Conservation (phyloP, 208 protist species). For the Trypanosoma melophagium region DNA sequence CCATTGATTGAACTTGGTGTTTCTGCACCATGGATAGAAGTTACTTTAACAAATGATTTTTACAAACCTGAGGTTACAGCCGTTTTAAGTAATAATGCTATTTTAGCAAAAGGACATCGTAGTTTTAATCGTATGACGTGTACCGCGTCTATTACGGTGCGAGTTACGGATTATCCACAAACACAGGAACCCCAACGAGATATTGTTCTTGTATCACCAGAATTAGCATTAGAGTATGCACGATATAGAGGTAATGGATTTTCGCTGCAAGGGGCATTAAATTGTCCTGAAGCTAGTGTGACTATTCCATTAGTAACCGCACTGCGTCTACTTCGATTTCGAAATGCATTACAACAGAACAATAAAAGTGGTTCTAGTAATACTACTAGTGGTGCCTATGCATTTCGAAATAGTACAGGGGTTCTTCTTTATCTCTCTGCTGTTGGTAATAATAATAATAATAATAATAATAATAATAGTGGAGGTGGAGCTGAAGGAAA, state of each 20-base stretch:
- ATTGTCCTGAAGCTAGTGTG: constrained; percentile 27
- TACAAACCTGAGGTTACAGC: constrained; percentile 32
- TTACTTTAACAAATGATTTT: constrained; percentile 50
- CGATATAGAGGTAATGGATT: constrained; percentile 24
- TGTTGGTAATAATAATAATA: neutral
- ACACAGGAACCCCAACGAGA: constrained; percentile 17
- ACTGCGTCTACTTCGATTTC: constrained; percentile 23
- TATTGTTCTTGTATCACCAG: constrained; percentile 36
- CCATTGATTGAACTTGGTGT: constrained; percentile 35
- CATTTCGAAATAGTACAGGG: constrained; percentile 41
- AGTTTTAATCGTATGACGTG: constrained; percentile 22
- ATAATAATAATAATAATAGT: constrained; percentile 3
- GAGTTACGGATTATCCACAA: constrained; percentile 34
- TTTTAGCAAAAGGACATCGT: constrained; percentile 30
- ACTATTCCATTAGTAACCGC: constrained; percentile 36
- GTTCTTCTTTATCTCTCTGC: constrained; percentile 30
- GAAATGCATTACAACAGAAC: constrained; percentile 17
- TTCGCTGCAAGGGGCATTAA: constrained; percentile 26
- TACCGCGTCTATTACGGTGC: constrained; percentile 15
- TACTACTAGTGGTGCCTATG: constrained; percentile 19
- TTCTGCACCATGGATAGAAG: constrained; percentile 32
- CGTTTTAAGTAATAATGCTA: constrained; percentile 18
- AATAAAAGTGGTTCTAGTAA: too few species aligned
- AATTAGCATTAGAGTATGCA: constrained; percentile 34
- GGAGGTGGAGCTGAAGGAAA: neutral